Evolutionary conservation across 2,329 filamentous ascomycete genomes (phyloP).

Genomic region (Periconia sp.): DNA sequence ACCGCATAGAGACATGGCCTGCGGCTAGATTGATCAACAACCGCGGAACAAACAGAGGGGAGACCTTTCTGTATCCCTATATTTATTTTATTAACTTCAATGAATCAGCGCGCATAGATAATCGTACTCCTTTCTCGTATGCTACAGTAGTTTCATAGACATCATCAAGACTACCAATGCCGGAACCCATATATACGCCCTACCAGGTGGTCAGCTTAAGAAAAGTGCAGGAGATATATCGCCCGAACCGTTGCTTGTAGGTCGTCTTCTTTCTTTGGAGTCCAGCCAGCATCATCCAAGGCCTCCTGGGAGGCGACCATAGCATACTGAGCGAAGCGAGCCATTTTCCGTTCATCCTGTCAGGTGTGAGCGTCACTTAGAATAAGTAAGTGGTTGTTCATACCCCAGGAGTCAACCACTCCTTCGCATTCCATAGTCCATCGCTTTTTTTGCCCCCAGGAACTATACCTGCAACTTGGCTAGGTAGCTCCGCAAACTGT

Average conservation of each 20-base stretch:
- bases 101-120: neutral
- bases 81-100: conserved; percentile 1
- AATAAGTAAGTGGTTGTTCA: conserved; percentile 52
- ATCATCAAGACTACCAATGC: conserved; percentile 92
- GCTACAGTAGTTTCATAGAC: conserved; percentile 82
- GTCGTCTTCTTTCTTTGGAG: conserved; percentile 64
- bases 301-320: conserved; percentile 87
- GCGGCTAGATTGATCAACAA: conserved; percentile 94
- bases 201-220: conserved; percentile 30
- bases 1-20: conserved; percentile 91
- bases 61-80: conserved; percentile 90
- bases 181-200: conserved; percentile 92
- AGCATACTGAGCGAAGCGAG: conserved; percentile 90
- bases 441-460: conserved; percentile 60
- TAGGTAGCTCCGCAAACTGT: conserved; percentile 76
- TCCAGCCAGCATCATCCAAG: conserved; percentile 80
- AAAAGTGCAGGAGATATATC: neutral
- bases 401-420: conserved; percentile 51
- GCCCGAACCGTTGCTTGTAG: conserved; percentile 69
- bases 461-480: conserved; percentile 83
- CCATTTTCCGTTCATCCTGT: conserved; percentile 77
- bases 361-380: conserved; percentile 34
- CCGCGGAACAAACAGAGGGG: conserved; percentile 89
- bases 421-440: conserved; percentile 55
- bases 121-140: conserved; percentile 72